Evolutionary conservation across 73 alveolate genomes (phyloP).

Genomic region (Diophrys appendiculata): DNA sequence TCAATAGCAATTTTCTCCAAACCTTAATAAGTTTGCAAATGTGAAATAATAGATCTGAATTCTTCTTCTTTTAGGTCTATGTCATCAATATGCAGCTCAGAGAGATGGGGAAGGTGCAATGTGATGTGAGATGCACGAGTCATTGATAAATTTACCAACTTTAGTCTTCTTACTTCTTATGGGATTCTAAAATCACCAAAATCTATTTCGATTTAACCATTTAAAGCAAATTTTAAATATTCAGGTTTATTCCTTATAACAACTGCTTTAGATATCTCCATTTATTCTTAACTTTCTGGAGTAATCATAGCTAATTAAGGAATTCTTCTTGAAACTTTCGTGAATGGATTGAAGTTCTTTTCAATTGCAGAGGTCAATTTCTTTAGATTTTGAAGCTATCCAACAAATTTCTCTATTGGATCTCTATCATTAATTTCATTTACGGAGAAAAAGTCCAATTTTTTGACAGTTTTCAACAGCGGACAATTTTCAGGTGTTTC

Average conservation of each 20-base stretch:
- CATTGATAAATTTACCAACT: background rate
- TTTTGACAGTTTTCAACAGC: background rate
- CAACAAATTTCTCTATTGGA: background rate
- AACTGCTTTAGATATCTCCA: background rate
- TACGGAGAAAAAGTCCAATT: background rate
- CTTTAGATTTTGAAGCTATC: background rate
- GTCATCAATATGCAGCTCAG: background rate
- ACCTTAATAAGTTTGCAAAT: background rate
- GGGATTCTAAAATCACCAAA: conserved; percentile 1
- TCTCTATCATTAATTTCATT: background rate
- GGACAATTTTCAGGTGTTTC: conserved; percentile 3
- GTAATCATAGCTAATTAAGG: background rate
- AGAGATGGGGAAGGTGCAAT: background rate
- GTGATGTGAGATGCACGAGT: background rate
- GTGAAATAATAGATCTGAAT: background rate
- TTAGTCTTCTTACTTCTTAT: background rate
- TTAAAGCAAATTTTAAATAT: background rate
- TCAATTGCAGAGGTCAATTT: background rate
- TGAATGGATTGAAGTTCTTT: conserved; percentile 12
- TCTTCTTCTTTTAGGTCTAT: background rate
- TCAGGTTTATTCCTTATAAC: background rate
- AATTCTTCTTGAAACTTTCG: background rate
- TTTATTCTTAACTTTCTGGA: background rate
- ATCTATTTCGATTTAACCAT: background rate
- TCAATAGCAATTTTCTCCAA: background rate